Conservation (phyloP, 2,329 filamentous ascomycete species). For the Pseudopyrenochaeta lycopersici region DNA sequence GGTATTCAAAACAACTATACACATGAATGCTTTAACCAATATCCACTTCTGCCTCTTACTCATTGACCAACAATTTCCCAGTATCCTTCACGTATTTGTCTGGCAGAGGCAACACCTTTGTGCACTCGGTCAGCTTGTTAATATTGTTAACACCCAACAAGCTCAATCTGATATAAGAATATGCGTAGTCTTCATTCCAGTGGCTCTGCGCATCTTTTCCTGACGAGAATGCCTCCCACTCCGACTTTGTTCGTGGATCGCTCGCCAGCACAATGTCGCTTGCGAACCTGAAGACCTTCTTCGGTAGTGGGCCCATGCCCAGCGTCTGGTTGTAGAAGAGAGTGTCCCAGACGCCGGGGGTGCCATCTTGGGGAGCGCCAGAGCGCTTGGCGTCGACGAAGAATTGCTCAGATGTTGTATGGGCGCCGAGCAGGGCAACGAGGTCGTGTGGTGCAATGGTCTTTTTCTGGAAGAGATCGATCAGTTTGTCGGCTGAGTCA, state of each 20-base stretch:
- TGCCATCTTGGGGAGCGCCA: slow-evolving; percentile 40
- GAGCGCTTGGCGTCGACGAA: slow-evolving; percentile 28
- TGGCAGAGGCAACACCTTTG: slow-evolving; percentile 45
- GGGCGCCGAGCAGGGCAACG: slow-evolving; percentile 42
- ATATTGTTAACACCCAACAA: slow-evolving; percentile 64
- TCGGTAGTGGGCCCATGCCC: slow-evolving; percentile 25
- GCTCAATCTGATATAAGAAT: slow-evolving; percentile 61
- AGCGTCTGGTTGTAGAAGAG: slow-evolving; percentile 44
- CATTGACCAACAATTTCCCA: slow-evolving; percentile 15
- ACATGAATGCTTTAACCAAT: no score
- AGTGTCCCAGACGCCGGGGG: slow-evolving; percentile 44
- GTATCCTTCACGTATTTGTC: slow-evolving; percentile 15
- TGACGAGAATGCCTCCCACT: slow-evolving; percentile 32
- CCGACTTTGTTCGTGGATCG: slow-evolving; percentile 34
- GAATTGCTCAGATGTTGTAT: slow-evolving; percentile 41
- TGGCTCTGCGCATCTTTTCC: slow-evolving; percentile 20
- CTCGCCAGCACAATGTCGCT: slow-evolving; percentile 39
- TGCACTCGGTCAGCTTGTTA: slow-evolving; percentile 50
- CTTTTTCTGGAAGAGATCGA: slow-evolving; percentile 45
- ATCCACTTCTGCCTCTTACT: neutral
- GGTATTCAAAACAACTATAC: no score
- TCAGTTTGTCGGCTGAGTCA: slow-evolving; percentile 35
- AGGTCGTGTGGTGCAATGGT: slow-evolving; percentile 44
- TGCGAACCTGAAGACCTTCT: slow-evolving; percentile 35
- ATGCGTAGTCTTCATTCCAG: slow-evolving; percentile 46